Evolutionary conservation across 345 rosid species (phyloP).

Genomic region (Salix suchowensis): DNA sequence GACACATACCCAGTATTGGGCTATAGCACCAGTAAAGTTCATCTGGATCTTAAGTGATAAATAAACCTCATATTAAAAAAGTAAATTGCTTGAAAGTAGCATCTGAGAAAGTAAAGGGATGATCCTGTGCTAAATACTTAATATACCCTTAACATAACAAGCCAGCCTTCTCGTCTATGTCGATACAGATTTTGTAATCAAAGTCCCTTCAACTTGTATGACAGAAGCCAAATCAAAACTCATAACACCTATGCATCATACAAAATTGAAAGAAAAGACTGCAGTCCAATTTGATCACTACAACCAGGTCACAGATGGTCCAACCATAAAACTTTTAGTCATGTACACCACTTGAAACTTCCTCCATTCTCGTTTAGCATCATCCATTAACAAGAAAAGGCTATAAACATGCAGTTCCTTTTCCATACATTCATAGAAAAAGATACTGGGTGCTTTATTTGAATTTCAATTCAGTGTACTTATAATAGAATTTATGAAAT

Average conservation of each 20-base stretch:
- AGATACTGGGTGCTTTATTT: neutral
- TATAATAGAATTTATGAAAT: neutral
- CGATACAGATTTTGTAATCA: neutral
- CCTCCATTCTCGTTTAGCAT: neutral
- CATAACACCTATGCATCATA: neutral
- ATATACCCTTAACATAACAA: neutral
- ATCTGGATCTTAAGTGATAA: neutral
- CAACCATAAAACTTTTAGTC: neutral
- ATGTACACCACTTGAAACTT: neutral
- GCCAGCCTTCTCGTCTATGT: neutral
- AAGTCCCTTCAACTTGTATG: neutral
- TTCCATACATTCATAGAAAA: neutral
- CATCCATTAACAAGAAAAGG: neutral
- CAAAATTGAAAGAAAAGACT: neutral
- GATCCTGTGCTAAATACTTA: neutral
- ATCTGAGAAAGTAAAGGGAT: neutral
- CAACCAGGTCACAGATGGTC: neutral
- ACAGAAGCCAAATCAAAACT: neutral
- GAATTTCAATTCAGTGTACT: neutral
- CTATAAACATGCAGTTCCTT: neutral
- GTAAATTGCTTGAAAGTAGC: neutral
- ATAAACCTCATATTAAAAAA: too few relatives aligned
- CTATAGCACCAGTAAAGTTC: neutral
- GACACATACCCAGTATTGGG: neutral
- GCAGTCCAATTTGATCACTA: neutral